Conservation (phyloP, 2,329 filamentous ascomycete genomes). For the Leptodontidium sp. region DNA sequence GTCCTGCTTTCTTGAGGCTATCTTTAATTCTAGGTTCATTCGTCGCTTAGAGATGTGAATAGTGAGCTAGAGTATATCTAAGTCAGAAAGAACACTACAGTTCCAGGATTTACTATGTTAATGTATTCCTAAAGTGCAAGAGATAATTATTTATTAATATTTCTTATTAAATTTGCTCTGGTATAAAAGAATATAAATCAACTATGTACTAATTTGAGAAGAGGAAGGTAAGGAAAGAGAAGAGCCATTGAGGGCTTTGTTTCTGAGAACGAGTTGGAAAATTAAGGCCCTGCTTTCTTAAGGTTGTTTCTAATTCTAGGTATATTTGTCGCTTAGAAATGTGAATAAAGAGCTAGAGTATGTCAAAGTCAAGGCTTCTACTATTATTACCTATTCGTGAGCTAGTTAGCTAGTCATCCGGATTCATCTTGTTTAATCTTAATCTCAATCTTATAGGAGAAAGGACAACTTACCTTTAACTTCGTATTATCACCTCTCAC, state of each 20-base stretch:
- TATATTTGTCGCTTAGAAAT: neutral
- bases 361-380: neutral
- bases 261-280: slow-evolving; percentile 47
- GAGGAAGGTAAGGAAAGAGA: slow-evolving; percentile 39
- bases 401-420: too few species aligned
- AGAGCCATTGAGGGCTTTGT: slow-evolving; percentile 43
- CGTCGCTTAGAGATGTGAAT: neutral
- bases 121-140: too few species aligned
- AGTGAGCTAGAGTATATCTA: neutral
- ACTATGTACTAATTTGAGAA: slow-evolving; percentile 35
- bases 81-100: neutral
- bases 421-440: too few species aligned
- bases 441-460: too few species aligned
- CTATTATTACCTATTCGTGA: too few species aligned
- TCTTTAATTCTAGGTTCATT: neutral
- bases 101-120: too few species aligned
- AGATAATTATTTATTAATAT: too few species aligned
- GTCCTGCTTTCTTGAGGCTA: slow-evolving; percentile 45
- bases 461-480: too few species aligned
- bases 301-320: neutral
- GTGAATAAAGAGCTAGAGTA: neutral
- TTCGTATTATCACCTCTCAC: too few species aligned
- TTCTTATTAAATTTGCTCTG: too few species aligned
- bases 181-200: too few species aligned
- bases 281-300: slow-evolving; percentile 47